Percentiles rank a stretch among this genome's conserved stretches.
Conservation (phyloP, 2,329 filamentous ascomycete genomes). For the Truncatella angustata region DNA sequence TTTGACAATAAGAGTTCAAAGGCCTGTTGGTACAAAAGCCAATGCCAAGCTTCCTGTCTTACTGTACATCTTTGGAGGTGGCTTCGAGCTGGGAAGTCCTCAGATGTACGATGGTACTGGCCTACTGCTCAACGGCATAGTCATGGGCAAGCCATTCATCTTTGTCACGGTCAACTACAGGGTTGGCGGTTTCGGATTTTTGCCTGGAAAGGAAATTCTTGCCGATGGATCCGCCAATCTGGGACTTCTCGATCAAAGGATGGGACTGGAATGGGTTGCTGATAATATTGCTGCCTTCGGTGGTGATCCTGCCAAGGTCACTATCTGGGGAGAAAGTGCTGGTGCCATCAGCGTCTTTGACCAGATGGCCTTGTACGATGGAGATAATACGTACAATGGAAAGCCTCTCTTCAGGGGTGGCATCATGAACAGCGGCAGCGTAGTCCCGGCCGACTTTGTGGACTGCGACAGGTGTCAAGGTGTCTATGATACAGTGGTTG, state of each 20-base stretch:
- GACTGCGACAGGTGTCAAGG: conserved; percentile 65
- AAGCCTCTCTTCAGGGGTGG: conserved; percentile 71
- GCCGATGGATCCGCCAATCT: conserved; percentile 67
- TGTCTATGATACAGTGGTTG: conserved; percentile 62
- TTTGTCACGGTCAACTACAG: conserved; percentile 80
- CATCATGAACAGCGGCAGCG: conserved; percentile 74
- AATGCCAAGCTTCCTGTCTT: conserved; percentile 62
- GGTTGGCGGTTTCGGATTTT: conserved; percentile 70
- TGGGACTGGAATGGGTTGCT: conserved; percentile 72
- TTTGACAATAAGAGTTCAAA: conserved; percentile 57
- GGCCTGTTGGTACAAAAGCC: conserved; percentile 54
- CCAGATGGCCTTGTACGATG: conserved; percentile 73
- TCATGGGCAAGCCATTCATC: conserved; percentile 61
- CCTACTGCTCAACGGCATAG: conserved; percentile 44
- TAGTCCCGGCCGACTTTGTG: conserved; percentile 60
- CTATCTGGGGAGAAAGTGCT: conserved; percentile 74
- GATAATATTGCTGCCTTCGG: conserved; percentile 78
- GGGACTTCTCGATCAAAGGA: conserved; percentile 70
- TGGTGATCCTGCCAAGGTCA: conserved; percentile 71
- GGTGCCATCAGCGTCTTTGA: conserved; percentile 72
- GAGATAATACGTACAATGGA: conserved; percentile 72
- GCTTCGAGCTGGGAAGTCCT: conserved; percentile 50
- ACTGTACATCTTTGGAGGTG: conserved; percentile 71
- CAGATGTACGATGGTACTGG: conserved; percentile 50
- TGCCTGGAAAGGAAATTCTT: conserved; percentile 66